Percentiles rank a stretch among this genome's conserved stretches.
These are phyloP conservation scores for Adenanthera pavonina DNA, from an alignment of 306 rosid genomes.

Conservation along the genomic window DNA sequence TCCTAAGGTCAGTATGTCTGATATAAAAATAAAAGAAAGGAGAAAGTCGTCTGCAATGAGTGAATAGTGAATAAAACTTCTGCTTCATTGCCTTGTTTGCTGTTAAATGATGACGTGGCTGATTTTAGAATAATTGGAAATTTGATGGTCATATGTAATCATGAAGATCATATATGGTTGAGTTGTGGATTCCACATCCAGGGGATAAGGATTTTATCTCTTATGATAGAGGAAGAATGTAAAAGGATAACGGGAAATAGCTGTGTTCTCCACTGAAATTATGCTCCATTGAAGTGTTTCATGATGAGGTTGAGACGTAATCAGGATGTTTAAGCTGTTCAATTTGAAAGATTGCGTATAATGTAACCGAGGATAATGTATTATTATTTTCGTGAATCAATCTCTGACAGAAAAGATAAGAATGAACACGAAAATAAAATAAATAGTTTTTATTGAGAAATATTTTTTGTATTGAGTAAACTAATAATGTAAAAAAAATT, in stretches of 20 bases:
- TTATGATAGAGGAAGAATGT: background rate
- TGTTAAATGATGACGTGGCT: background rate
- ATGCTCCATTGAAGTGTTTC: background rate
- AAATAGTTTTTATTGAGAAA: background rate
- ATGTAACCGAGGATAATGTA: background rate
- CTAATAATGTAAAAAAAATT: background rate
- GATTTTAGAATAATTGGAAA: background rate
- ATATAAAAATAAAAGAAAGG: no score
- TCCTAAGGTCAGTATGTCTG: background rate
- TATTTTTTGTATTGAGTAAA: background rate
- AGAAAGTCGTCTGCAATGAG: no score
- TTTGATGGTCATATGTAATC: constrained; percentile 3
- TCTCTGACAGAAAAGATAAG: no score
- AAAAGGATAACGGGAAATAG: background rate
- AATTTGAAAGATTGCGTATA: background rate
- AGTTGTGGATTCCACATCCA: background rate
- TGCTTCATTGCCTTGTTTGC: background rate
- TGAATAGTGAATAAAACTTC: background rate
- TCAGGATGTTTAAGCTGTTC: no score
- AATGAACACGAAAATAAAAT: background rate
- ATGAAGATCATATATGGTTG: constrained; percentile 14
- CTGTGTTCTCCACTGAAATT: background rate
- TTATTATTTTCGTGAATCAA: no score
- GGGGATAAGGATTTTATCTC: background rate
- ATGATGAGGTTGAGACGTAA: background rate